These are phyloP conservation scores for Trichoderma sp. DNA, from an alignment of 2,329 filamentous ascomycete genomes.

Conservation along the genomic window DNA sequence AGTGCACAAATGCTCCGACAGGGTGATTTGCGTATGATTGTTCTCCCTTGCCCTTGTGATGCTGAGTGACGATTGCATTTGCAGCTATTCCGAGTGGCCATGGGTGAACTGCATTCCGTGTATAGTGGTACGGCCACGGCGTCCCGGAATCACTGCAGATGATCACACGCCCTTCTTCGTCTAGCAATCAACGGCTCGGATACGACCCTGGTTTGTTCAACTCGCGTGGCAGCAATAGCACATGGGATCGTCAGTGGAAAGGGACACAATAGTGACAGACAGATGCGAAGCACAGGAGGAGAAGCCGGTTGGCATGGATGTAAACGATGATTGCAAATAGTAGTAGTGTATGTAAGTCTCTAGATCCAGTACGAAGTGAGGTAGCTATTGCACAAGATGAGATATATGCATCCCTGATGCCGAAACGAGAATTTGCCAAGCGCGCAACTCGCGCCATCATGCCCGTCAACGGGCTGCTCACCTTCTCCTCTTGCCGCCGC, in stretches of 20 bases:
- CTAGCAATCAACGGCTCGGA: neutral
- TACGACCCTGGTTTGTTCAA: too few relatives aligned
- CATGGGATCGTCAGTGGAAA: too few relatives aligned
- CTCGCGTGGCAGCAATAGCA: too few relatives aligned
- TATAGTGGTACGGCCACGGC: neutral
- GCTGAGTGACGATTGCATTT: too few relatives aligned
- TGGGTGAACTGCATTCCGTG: neutral
- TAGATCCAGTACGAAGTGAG: neutral
- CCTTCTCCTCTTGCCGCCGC: slow-evolving; percentile 42
- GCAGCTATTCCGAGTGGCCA: neutral
- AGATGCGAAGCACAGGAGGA: too few relatives aligned
- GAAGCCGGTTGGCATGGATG: neutral
- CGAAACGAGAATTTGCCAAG: neutral
- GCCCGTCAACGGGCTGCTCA: slow-evolving; percentile 26
- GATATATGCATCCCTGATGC: neutral
- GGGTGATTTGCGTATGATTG: neutral
- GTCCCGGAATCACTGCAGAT: too few relatives aligned
- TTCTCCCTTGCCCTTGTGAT: slow-evolving; percentile 10
- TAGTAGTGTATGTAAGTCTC: neutral
- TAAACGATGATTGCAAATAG: neutral
- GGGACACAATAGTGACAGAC: too few relatives aligned
- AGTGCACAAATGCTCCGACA: slow-evolving; percentile 8
- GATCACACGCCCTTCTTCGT: neutral
- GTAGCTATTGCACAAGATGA: neutral
- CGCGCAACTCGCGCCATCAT: neutral